A percentile compares a stretch with the other conserved stretches of the same genome.
These are phyloP conservation scores for Eremochloa ophiuroides DNA, from an alignment of 176 grass and related monocot species.

Conservation along the genomic window DNA sequence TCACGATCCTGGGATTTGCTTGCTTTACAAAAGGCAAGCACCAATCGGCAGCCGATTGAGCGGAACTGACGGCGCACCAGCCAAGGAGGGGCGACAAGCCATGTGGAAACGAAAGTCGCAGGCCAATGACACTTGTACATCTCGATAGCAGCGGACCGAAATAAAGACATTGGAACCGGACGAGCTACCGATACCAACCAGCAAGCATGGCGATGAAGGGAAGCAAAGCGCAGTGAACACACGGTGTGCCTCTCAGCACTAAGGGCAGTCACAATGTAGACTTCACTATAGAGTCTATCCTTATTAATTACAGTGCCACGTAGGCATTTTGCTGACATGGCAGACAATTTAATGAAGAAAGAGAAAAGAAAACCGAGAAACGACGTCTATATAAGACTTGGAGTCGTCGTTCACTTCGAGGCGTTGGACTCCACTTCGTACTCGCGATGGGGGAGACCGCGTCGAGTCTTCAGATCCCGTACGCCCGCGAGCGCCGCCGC, in stretches of 20 bases:
- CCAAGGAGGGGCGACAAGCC: not conserved
- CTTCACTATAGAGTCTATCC: no score
- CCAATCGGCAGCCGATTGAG: not conserved
- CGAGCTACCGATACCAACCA: not conserved
- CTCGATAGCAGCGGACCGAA: not conserved
- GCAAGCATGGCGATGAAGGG: slow-evolving; percentile 4
- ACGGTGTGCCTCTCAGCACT: not conserved
- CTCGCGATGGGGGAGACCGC: no score
- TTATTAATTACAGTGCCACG: no score
- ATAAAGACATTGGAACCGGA: not conserved
- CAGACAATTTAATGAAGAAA: no score
- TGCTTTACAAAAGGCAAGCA: not conserved
- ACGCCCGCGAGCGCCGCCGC: no score
- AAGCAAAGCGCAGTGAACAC: not conserved
- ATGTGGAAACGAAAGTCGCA: not conserved
- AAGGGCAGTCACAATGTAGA: no score
- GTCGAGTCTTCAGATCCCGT: no score
- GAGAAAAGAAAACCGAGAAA: no score
- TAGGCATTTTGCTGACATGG: no score
- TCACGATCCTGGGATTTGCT: not conserved
- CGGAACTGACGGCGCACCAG: not conserved
- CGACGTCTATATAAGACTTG: no score
- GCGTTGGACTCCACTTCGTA: no score
- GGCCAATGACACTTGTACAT: not conserved
- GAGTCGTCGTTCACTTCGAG: no score